Conservation (phyloP, 495 filamentous ascomycete genomes). For the Mycothermus thermophilus region DNA sequence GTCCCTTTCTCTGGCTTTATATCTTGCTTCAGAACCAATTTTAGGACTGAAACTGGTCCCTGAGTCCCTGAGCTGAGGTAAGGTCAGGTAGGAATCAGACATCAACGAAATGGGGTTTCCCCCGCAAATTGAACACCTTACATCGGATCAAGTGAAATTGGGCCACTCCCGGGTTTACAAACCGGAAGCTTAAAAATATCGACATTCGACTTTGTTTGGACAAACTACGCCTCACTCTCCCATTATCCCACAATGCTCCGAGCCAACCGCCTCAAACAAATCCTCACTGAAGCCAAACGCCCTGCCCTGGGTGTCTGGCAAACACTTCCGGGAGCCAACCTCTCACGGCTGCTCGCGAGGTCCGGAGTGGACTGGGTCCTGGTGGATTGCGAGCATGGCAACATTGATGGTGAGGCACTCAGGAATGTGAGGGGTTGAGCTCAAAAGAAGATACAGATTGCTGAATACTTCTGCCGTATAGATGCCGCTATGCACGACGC, state of each 20-base stretch:
- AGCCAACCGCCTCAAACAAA: constrained; percentile 48
- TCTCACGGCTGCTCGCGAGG: constrained; percentile 52
- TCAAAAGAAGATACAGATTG: background rate
- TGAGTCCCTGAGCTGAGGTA: too few relatives aligned
- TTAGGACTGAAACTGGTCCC: too few relatives aligned
- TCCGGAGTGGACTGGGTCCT: constrained; percentile 61
- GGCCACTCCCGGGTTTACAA: too few relatives aligned
- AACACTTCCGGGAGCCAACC: constrained; percentile 60
- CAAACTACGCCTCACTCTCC: too few relatives aligned
- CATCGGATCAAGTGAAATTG: too few relatives aligned
- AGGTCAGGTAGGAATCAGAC: too few relatives aligned
- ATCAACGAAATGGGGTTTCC: too few relatives aligned
- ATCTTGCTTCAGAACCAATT: too few relatives aligned
- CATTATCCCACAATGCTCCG: too few relatives aligned
- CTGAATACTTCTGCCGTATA: constrained; percentile 9
- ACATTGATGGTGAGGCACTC: constrained; percentile 47
- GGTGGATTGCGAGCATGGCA: constrained; percentile 68
- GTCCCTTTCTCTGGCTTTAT: too few relatives aligned
- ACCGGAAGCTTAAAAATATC: constrained; percentile 27
- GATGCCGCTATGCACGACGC: constrained; percentile 76
- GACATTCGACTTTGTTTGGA: too few relatives aligned
- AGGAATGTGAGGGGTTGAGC: background rate
- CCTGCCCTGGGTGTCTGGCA: constrained; percentile 57
- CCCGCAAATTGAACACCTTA: too few relatives aligned
- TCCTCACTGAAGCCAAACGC: constrained; percentile 40